phyloP scores from a whole-genome alignment of 352 stramenopile genomes.

The Pythium guiyangense region DNA sequence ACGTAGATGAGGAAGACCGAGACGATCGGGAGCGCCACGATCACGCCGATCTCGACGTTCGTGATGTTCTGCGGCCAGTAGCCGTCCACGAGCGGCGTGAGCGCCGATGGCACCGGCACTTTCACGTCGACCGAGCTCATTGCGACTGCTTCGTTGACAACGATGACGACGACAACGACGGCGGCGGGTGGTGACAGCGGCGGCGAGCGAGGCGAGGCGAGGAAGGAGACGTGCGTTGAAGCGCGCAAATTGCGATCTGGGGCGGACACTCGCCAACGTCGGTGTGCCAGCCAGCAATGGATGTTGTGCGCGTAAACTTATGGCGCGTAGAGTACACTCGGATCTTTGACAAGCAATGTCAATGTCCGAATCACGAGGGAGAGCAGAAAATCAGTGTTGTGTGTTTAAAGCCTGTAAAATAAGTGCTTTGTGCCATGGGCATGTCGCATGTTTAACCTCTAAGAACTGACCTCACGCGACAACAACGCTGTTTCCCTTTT shows the following conservation, averaged over 20 bases:
- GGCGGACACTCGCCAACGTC: background rate
- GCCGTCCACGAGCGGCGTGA: conserved; percentile 4
- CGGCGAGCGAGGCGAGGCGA: background rate
- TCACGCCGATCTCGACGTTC: conserved; percentile 10
- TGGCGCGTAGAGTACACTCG: too few species aligned
- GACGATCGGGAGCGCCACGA: conserved; percentile 38
- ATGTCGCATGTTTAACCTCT: too few species aligned
- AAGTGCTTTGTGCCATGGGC: too few species aligned
- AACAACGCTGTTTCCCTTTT: too few species aligned
- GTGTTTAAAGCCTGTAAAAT: too few species aligned
- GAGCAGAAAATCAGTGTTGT: too few species aligned
- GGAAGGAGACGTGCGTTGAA: conserved; percentile 8
- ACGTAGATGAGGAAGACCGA: conserved; percentile 54
- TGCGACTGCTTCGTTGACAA: background rate
- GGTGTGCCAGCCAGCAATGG: too few species aligned
- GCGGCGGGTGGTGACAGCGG: background rate
- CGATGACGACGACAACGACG: background rate
- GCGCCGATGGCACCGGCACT: conserved; percentile 7
- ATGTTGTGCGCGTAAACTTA: too few species aligned
- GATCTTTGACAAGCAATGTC: too few species aligned
- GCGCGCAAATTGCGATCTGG: conserved; percentile 17
- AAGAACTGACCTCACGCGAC: too few species aligned
- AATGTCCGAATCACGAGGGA: too few species aligned
- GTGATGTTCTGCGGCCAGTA: conserved; percentile 26
- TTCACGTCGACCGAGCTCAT: conserved; percentile 13